These are phyloP conservation scores for Magnusiomyces magnusii DNA, from an alignment of 1,139 yeast genomes.

Conservation along the genomic window DNA sequence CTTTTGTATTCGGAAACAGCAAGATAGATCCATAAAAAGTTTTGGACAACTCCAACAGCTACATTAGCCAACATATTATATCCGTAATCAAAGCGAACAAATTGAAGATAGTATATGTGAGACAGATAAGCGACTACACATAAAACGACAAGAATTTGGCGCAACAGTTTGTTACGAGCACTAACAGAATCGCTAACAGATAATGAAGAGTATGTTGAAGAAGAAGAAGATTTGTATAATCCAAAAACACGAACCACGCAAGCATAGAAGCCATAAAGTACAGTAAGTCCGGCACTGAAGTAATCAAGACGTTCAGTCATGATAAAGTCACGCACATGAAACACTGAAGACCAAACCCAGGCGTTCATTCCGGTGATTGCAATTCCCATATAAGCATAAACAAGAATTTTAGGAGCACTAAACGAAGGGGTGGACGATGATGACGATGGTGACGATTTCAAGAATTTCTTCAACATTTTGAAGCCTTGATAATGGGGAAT, in stretches of 20 bases:
- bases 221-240: constrained; percentile 25
- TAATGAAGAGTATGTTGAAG: no score
- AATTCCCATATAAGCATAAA: constrained; percentile 39
- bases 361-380: constrained; percentile 70
- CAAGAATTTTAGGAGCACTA: constrained; percentile 14
- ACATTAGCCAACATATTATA: constrained; percentile 93
- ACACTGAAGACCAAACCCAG: constrained; percentile 79
- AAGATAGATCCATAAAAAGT: constrained; percentile 43
- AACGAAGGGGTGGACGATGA: not conserved
- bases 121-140: constrained; percentile 47
- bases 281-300: constrained; percentile 87
- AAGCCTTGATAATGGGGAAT: constrained; percentile 65
- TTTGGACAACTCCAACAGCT: constrained; percentile 66
- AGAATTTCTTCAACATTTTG: constrained; percentile 28
- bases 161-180: not conserved
- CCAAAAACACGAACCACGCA: constrained; percentile 52
- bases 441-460: not conserved
- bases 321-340: constrained; percentile 76
- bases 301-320: constrained; percentile 83
- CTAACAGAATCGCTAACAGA: no score
- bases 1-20: constrained; percentile 22
- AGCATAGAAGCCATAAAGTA: constrained; percentile 67
- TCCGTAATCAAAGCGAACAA: constrained; percentile 76
- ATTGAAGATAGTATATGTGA: constrained; percentile 60
- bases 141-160: constrained; percentile 32